Conservation (phyloP, 192 early-diverging fungal species). For the Coemansia sp. region DNA sequence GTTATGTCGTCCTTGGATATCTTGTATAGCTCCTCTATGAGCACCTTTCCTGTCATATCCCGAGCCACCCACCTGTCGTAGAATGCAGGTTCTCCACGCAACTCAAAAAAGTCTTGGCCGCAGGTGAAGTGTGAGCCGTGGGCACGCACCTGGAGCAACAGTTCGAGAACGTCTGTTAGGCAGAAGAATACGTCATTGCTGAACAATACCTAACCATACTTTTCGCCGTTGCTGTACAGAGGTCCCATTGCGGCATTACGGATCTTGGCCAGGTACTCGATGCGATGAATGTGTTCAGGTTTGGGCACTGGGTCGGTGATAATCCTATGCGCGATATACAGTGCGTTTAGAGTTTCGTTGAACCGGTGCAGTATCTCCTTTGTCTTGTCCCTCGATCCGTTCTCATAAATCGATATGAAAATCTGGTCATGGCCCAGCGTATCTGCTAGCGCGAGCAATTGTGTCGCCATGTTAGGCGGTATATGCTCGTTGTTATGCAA, state of each 20-base stretch:
- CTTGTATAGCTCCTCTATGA: constrained; percentile 25
- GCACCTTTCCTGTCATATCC: constrained; percentile 44
- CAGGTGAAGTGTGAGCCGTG: constrained; percentile 55
- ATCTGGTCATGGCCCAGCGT: constrained; percentile 32
- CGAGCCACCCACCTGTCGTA: constrained; percentile 58
- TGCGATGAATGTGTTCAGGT: constrained; percentile 8
- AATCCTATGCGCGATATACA: constrained; percentile 41
- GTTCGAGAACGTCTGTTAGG: constrained; percentile 51
- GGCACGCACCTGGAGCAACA: constrained; percentile 44
- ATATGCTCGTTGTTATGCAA: constrained; percentile 46
- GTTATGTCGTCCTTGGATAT: constrained; percentile 31
- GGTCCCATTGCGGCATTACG: constrained; percentile 55
- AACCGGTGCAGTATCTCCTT: constrained; percentile 34
- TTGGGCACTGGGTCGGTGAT: constrained; percentile 7
- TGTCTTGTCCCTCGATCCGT: constrained; percentile 49
- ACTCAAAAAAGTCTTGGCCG: constrained; percentile 45
- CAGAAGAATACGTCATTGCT: constrained; percentile 56
- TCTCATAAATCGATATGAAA: constrained; percentile 56
- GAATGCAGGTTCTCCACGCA: constrained; percentile 28
- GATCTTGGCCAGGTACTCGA: constrained; percentile 48
- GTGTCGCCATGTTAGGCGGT: constrained; percentile 45
- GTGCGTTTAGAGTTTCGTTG: background rate
- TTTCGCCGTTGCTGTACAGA: constrained; percentile 9
- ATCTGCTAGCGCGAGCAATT: constrained; percentile 34
- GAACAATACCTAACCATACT: constrained; percentile 42